These are phyloP conservation scores for Lachancea fermentati DNA, from an alignment of 805 yeast genomes.

Conservation along the genomic window DNA sequence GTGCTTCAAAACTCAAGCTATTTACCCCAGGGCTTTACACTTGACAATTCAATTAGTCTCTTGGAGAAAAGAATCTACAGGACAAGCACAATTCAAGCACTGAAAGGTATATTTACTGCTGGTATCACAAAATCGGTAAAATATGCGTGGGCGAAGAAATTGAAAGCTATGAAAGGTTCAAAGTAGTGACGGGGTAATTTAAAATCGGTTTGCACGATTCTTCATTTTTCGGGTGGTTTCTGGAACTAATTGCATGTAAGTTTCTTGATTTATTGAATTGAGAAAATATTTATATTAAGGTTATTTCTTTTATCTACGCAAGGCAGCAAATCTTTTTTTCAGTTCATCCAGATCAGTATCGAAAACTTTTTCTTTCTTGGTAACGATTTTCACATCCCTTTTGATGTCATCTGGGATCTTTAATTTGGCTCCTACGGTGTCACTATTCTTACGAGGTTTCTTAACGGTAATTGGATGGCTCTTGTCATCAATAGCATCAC, in stretches of 20 bases:
- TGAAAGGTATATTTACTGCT: conserved; percentile 84
- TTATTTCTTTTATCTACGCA: conserved; percentile 41
- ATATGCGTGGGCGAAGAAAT: conserved; percentile 70
- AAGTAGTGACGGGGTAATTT: background rate
- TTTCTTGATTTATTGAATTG: no score
- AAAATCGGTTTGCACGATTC: background rate
- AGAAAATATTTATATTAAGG: background rate
- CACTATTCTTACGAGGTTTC: conserved; percentile 39
- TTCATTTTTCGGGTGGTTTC: background rate
- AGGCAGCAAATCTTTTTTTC: conserved; percentile 70
- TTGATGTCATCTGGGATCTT: conserved; percentile 39
- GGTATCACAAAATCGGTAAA: conserved; percentile 65
- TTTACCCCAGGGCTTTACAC: conserved; percentile 36
- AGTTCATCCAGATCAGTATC: conserved; percentile 57
- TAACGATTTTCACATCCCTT: conserved; percentile 31
- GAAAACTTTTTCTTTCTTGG: conserved; percentile 14
- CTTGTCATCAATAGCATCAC: conserved; percentile 23
- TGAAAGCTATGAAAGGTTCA: conserved; percentile 31
- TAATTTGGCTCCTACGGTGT: conserved; percentile 35
- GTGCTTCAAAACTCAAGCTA: conserved; percentile 29
- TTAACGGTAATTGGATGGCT: conserved; percentile 39
- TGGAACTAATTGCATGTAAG: no score
- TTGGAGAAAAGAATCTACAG: conserved; percentile 53
- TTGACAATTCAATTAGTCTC: conserved; percentile 31
- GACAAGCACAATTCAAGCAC: conserved; percentile 71